Conservation (phyloP, 176 grass and related monocot genomes). For the Saccharum spontaneum region DNA sequence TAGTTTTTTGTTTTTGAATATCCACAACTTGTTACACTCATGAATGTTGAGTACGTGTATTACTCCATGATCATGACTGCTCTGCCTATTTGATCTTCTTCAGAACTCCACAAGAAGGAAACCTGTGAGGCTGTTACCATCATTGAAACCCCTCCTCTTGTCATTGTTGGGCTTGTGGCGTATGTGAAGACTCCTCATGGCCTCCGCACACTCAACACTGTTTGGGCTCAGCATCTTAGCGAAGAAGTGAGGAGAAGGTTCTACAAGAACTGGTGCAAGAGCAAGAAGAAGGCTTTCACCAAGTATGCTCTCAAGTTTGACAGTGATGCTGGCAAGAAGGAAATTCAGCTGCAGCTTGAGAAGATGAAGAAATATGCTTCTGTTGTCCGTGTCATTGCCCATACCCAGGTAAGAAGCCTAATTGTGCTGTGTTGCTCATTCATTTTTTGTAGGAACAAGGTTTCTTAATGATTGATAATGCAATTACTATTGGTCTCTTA, state of each 20-base stretch:
- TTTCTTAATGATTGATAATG: neutral
- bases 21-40: too few relatives aligned
- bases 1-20: too few relatives aligned
- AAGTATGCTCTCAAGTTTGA: slow-evolving; percentile 92
- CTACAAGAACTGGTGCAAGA: slow-evolving; percentile 98
- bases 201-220: slow-evolving; percentile 73
- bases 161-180: slow-evolving; percentile 84
- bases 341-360: slow-evolving; percentile 75
- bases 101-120: slow-evolving; percentile 97
- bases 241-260: slow-evolving; percentile 85
- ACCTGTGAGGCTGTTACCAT: slow-evolving; percentile 93
- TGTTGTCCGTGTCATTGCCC: slow-evolving; percentile 74
- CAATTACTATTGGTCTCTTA: neutral
- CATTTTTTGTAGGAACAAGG: neutral
- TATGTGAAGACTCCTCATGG: slow-evolving; percentile 93
- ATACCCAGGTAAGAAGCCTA: slow-evolving; percentile 64
- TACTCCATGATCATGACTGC: neutral
- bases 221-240: slow-evolving; percentile 98
- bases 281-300: slow-evolving; percentile 94
- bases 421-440: neutral
- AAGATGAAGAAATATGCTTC: slow-evolving; percentile 98
- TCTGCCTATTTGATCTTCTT: neutral
- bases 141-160: slow-evolving; percentile 77
- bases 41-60: neutral
- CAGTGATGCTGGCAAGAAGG: slow-evolving; percentile 74